Evolutionary conservation across 768 basidiomycete species (phyloP).

Genomic region (Phanerochaete carnosa): DNA sequence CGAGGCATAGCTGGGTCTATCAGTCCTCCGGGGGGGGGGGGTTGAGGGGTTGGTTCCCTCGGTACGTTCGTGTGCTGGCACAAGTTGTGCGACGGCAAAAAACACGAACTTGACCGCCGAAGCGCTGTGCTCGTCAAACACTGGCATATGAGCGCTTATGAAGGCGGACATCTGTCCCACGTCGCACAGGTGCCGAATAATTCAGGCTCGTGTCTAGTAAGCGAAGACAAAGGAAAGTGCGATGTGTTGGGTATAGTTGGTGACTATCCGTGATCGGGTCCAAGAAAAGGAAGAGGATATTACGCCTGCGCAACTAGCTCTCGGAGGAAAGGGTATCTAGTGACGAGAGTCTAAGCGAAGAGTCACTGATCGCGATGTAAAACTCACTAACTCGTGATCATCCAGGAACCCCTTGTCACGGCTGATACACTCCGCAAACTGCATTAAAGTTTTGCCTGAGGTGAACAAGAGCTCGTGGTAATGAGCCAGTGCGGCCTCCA

Average conservation of each 20-base stretch:
- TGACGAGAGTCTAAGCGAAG: neutral
- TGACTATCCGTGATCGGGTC: neutral
- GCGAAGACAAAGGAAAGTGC: neutral
- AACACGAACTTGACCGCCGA: neutral
- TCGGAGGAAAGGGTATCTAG: constrained; percentile 17
- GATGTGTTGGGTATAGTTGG: neutral
- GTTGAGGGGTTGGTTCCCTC: no score
- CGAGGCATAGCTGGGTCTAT: neutral
- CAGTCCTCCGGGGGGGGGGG: no score
- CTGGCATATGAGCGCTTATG: neutral
- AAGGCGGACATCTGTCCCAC: neutral
- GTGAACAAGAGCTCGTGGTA: constrained; percentile 20
- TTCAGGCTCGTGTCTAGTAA: neutral
- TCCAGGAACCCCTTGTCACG: constrained; percentile 19
- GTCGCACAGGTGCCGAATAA: neutral
- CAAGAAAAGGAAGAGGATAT: neutral
- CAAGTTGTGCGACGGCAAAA: neutral
- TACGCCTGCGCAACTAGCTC: constrained; percentile 15
- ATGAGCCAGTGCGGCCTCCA: constrained; percentile 17
- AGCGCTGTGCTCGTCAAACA: neutral
- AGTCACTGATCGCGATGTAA: neutral
- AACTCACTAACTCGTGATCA: constrained; percentile 21
- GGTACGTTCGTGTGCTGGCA: neutral
- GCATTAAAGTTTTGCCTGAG: constrained; percentile 15
- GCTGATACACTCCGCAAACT: constrained; percentile 15